phyloP scores from a whole-genome alignment of 441 rosid species.

The Croton laevigatus region DNA sequence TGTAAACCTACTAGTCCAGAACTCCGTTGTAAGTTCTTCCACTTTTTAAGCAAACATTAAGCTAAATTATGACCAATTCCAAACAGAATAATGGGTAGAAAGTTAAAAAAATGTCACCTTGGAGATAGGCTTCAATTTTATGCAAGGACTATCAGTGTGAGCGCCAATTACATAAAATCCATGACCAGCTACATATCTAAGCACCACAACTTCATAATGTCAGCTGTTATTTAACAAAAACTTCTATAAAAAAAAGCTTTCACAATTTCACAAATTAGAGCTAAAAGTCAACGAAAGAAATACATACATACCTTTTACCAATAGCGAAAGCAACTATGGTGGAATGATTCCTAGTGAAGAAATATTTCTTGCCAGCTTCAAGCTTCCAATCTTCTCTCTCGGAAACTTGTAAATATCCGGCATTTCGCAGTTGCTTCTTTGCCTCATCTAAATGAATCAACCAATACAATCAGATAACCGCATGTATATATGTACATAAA shows the following conservation, averaged over 20 bases:
- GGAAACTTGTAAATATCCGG: slow-evolving; percentile 64
- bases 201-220: slow-evolving; percentile 12
- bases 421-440: slow-evolving; percentile 54
- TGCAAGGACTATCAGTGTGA: slow-evolving; percentile 96
- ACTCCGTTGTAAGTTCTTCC: background rate
- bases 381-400: slow-evolving; percentile 90
- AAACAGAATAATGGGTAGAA: background rate
- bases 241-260: background rate
- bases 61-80: background rate
- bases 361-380: slow-evolving; percentile 75
- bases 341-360: slow-evolving; percentile 88
- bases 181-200: slow-evolving; percentile 85
- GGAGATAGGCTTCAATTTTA: slow-evolving; percentile 87
- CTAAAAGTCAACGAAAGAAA: slow-evolving; percentile 5
- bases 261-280: background rate
- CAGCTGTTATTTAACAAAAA: slow-evolving; percentile 7
- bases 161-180: slow-evolving; percentile 91
- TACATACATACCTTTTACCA: slow-evolving; percentile 58
- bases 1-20: background rate
- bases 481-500: background rate
- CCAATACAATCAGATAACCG: background rate
- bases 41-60: background rate
- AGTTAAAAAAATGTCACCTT: slow-evolving; percentile 44
- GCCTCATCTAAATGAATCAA: slow-evolving; percentile 62
- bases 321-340: slow-evolving; percentile 92